A percentile compares a stretch with the other conserved stretches of the same genome.
Evolutionary conservation across 139 green algal species (phyloP).

Genomic region (Chlorella sp.): DNA sequence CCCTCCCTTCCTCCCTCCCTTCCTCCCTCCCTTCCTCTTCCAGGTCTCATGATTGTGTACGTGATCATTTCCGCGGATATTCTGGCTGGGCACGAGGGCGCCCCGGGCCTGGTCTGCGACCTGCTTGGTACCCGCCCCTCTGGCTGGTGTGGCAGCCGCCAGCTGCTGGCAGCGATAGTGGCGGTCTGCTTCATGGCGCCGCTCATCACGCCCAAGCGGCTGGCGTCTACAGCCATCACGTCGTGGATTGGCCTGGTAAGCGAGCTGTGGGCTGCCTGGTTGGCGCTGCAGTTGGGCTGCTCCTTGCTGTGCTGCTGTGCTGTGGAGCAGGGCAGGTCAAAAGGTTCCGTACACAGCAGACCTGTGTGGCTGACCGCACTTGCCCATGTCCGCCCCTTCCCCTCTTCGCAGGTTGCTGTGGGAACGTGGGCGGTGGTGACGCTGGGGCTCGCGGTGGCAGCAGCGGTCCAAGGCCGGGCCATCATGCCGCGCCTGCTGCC

Average conservation of each 20-base stretch:
- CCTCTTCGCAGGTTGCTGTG: conserved; percentile 18
- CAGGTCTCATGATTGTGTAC: conserved; percentile 41
- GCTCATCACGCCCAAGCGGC: conserved; percentile 27
- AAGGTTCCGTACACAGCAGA: too few relatives aligned
- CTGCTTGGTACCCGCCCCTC: background rate
- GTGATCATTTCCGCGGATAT: conserved; percentile 43
- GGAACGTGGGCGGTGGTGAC: conserved; percentile 28
- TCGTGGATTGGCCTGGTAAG: background rate
- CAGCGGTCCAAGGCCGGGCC: background rate
- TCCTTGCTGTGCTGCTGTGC: background rate
- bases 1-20: conserved; percentile 21
- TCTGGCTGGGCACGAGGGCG: conserved; percentile 12
- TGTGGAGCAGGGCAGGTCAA: too few relatives aligned
- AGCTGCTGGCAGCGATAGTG: background rate
- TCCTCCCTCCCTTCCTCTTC: conserved; percentile 7
- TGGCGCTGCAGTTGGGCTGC: background rate
- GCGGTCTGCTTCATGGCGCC: conserved; percentile 23
- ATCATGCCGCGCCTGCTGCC: conserved; percentile 10
- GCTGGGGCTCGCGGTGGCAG: background rate
- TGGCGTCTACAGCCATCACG: conserved; percentile 32
- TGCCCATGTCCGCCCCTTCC: background rate
- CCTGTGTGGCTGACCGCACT: background rate
- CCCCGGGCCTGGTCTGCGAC: conserved; percentile 39
- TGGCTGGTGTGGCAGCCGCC: conserved; percentile 28
- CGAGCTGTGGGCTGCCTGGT: background rate